A percentile compares a stretch with the other conserved stretches of the same genome.
Conservation (phyloP, 306 rosid genomes). For the Cyamopsis tetragonoloba region DNA sequence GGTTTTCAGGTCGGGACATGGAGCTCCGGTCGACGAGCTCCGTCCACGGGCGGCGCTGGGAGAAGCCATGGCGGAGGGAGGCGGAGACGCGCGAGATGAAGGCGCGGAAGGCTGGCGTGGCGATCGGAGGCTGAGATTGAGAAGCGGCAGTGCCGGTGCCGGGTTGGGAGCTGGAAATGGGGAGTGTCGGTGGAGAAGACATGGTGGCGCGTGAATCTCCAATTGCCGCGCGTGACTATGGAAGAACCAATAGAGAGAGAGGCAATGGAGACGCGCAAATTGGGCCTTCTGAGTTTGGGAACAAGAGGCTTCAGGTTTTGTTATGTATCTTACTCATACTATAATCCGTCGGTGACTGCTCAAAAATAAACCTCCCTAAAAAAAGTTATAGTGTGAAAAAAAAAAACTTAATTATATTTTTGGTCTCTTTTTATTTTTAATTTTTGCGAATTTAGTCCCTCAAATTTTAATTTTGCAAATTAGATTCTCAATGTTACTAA, state of each 20-base stretch:
- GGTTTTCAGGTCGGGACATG: conserved; percentile 59
- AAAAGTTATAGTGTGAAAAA: too few species aligned
- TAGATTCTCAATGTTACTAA: too few species aligned
- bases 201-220: conserved; percentile 50
- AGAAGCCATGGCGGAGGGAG: conserved; percentile 62
- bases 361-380: not conserved
- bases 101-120: conserved; percentile 84
- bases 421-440: too few species aligned
- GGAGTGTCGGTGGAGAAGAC: conserved; percentile 81
- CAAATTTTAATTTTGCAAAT: too few species aligned
- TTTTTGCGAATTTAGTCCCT: too few species aligned
- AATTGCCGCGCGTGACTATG: conserved; percentile 26
- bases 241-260: not conserved
- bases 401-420: too few species aligned
- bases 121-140: conserved; percentile 60
- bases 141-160: not conserved
- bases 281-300: conserved; percentile 9
- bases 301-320: not conserved
- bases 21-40: conserved; percentile 74
- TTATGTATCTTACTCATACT: too few species aligned
- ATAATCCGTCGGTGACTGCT: not conserved
- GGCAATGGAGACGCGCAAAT: conserved; percentile 20
- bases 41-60: conserved; percentile 89
- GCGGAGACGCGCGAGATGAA: conserved; percentile 69
- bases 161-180: conserved; percentile 56